Evolutionary conservation across 305 asterid species (phyloP), one percentile per base, ranked within the genome.

Genomic region (Fraxinus ornus): DNA sequence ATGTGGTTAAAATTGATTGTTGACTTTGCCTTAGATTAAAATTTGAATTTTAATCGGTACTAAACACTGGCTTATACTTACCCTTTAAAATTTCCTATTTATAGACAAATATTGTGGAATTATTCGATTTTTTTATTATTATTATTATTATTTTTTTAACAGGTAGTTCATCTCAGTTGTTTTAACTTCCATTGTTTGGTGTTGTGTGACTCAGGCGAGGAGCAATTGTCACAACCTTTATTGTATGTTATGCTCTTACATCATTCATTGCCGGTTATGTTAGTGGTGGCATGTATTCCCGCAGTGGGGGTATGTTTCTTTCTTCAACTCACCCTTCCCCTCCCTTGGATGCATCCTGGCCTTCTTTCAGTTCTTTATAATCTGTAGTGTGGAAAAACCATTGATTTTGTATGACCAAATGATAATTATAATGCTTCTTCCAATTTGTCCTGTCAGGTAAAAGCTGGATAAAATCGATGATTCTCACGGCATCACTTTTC

Each of bases 251-350:
- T 77, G 94, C 92, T 79, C 88, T 93, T 73, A 93, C 97, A 74
- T 92, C 97, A 33, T 92, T 92, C 86, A 88, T 93, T 75, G 91
- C 97, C 32, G 97, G 97, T 78, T 91, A 92, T 73, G 91, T 89
- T 84, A 93, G 97, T 77, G 95, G 93, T 32, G 97, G 95, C 88
- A 88, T 93, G 91, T 92, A 93, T 77, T 93, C 93, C 5, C 95
- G 92, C 83, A 81, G 86, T 86, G 97, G 95, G 37, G 97, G 97
- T 92, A 87, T 73, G 93, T 79, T 57, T 57, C 74, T 76, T 83
- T 79, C 75, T 80, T 80, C 49, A 75, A 28, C 44, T 57, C 35
- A 24, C 41, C 78, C 79, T 82, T 80, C 86, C 36, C n/a, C 72
- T 9, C 55, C 66, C 55, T 10, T 70, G 47, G 66, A 76, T 41